Evolutionary conservation across 768 basidiomycete genomes (phyloP), one percentile per base, ranked within the genome.

Genomic region (Kwoniella sp.): DNA sequence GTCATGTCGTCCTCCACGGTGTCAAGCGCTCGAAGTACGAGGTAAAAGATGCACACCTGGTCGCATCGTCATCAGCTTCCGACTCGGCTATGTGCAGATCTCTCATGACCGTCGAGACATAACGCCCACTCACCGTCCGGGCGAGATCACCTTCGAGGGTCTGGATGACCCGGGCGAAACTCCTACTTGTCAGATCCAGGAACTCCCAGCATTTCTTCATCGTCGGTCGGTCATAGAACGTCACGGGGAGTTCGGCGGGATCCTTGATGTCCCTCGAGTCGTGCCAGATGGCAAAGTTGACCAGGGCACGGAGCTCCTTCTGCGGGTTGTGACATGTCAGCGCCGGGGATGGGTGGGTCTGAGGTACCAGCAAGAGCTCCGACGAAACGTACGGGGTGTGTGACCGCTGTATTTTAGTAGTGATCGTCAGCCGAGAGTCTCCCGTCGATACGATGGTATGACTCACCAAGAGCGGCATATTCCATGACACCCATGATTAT

Each of bases 1-100:
- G 90, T 88, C 91, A 96, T 96, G 77, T 99, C 93, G 74, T 99
- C 93, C 74, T 98, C 93, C 58, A 99, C 82, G 3, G 93, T 99
- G 73, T 99, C 93, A n/a, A 96, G 78, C 5, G 84, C 95, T 19
- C 93, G 83, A 5, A 99, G 80, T 5, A 92, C 87, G 36, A 99
- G 82, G 75, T 98, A 99, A 75, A 95, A 98, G 54, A 98, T 75
- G 73, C 88, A 90, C 59, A 96, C 84, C 93, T 95, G n/a, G 34
- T 15, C 20, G 23, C 33, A 28, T 19, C 27, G 38, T 40, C 27
- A 41, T 26, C 38, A 32, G 31, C 31, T 8, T 8, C 31, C 31
- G 9, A 15, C 31, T 32, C 31, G 31, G 31, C 31, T 32, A n/a
- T n/a, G 31, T 32, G 31, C 31, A 32, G 31, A n/a, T n/a, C n/a